These are phyloP conservation scores for Epicoccum nigrum DNA, from an alignment of 2,329 filamentous ascomycete species.

Conservation along the genomic window DNA sequence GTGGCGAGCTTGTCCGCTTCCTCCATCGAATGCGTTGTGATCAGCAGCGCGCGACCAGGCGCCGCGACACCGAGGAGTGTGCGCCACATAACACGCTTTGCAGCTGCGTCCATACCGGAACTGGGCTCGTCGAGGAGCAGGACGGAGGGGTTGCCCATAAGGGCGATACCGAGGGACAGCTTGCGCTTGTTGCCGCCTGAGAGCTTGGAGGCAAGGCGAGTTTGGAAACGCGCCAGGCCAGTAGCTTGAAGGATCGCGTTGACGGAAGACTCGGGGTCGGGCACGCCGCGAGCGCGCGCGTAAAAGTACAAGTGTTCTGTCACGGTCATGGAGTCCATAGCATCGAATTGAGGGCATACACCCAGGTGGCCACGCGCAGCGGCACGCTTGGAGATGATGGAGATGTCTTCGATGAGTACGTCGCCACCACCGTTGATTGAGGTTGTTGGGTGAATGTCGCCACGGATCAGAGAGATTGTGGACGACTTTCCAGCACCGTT, in stretches of 20 bases:
- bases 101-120: conserved; percentile 86
- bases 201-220: conserved; percentile 77
- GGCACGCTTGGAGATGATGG: conserved; percentile 73
- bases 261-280: conserved; percentile 78
- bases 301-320: conserved; percentile 88
- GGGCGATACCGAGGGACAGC: conserved; percentile 82
- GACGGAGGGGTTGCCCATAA: conserved; percentile 90
- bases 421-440: conserved; percentile 68
- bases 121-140: conserved; percentile 88
- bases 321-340: conserved; percentile 90
- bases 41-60: conserved; percentile 76
- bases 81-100: conserved; percentile 92
- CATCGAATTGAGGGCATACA: conserved; percentile 80
- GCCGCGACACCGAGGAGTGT: conserved; percentile 74
- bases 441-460: conserved; percentile 77
- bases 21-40: conserved; percentile 95
- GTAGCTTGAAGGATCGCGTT: conserved; percentile 79
- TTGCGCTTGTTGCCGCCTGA: conserved; percentile 96
- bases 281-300: conserved; percentile 79
- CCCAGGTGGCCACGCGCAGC: conserved; percentile 78
- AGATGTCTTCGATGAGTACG: conserved; percentile 78
- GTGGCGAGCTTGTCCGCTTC: conserved; percentile 88
- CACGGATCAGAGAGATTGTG: conserved; percentile 85
- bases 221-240: conserved; percentile 72
- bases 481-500: conserved; percentile 93